These are phyloP conservation scores for Paraleonurus japonicus DNA, from an alignment of 257 asterid genomes.

Conservation along the genomic window DNA sequence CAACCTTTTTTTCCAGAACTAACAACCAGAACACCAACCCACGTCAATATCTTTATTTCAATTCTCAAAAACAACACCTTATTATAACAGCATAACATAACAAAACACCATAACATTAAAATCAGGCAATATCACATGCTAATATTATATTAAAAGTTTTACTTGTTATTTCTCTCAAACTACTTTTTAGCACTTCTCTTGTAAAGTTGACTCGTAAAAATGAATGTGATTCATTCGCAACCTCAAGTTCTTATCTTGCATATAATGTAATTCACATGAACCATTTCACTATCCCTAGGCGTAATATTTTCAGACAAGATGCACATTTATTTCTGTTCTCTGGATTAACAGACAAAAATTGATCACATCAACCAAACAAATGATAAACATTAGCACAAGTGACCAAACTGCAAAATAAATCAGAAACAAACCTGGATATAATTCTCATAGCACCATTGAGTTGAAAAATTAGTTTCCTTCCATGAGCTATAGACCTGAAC, in stretches of 20 bases:
- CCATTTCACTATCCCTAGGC: background rate
- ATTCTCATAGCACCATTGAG: slow-evolving; percentile 96
- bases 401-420: background rate
- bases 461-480: slow-evolving; percentile 86
- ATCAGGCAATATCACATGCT: background rate
- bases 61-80: background rate
- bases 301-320: slow-evolving; percentile 3
- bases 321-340: slow-evolving; percentile 2
- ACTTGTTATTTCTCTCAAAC: background rate
- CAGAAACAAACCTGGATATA: slow-evolving; percentile 59
- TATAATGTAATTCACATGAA: background rate
- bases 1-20: background rate
- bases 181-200: background rate
- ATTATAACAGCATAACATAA: background rate
- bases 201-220: background rate
- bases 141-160: background rate
- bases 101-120: background rate
- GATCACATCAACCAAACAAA: slow-evolving; percentile 12
- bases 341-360: slow-evolving; percentile 3
- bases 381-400: slow-evolving; percentile 11
- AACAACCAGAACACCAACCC: background rate
- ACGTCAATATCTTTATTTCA: background rate
- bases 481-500: slow-evolving; percentile 80
- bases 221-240: background rate
- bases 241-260: slow-evolving; percentile 4